phyloP scores from a whole-genome alignment of 305 asterid species.

The Rubia occidens region DNA sequence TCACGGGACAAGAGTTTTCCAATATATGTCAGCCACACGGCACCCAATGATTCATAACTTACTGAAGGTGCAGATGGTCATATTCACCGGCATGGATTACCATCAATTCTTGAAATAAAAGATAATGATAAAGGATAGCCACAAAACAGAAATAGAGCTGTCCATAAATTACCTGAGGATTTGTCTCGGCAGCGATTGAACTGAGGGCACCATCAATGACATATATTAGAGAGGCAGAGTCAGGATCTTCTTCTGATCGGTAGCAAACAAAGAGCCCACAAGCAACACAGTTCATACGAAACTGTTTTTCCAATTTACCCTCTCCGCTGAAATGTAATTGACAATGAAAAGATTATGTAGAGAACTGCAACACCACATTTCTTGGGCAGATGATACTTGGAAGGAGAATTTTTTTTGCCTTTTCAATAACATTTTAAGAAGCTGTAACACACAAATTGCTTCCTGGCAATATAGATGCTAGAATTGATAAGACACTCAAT shows the following conservation, averaged over 20 bases:
- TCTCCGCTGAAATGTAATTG: conserved; percentile 54
- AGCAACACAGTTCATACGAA: conserved; percentile 83
- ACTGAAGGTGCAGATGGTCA: conserved; percentile 2
- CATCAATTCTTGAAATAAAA: neutral
- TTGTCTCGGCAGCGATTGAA: conserved; percentile 94
- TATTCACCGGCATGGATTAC: neutral
- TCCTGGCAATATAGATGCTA: neutral
- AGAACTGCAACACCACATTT: conserved; percentile 1
- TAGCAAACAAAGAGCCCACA: conserved; percentile 95
- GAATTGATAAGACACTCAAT: neutral
- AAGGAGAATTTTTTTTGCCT: neutral
- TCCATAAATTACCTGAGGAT: conserved; percentile 62
- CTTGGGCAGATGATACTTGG: neutral
- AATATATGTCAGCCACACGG: neutral
- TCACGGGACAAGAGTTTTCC: neutral
- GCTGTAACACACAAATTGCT: neutral
- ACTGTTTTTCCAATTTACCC: conserved; percentile 91
- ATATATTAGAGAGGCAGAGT: conserved; percentile 67
- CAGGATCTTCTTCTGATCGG: conserved; percentile 83
- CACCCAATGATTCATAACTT: neutral
- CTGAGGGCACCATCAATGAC: conserved; percentile 96
- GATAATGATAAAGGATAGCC: neutral
- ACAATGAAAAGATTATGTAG: conserved; percentile 3
- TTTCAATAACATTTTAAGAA: neutral
- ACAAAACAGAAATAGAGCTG: neutral